Base-by-base conservation (phyloP, 768 basidiomycete genomes). In the Lactarius akahatsu region DNA sequence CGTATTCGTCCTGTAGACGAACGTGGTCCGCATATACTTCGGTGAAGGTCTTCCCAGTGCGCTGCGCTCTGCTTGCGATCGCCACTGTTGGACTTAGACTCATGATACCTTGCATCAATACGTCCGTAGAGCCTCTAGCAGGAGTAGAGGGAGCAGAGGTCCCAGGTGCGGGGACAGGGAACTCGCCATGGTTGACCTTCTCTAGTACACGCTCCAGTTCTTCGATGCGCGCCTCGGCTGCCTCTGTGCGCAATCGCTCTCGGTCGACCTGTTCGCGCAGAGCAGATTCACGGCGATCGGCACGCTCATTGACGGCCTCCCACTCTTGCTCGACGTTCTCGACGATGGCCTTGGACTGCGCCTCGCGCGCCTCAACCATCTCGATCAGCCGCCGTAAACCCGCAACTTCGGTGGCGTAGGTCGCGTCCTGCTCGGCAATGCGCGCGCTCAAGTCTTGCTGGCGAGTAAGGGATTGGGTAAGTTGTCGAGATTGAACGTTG, bases 11-110 rank as follows among this genome's bases (percentile, higher is more conserved):
- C 74, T 97, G 90, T 47, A 96, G 82, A 62, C 86, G 84, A 41
- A 96, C 87, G 70, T 93, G 93, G 73, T 97, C 94, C 18, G 91
- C 84, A 74, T 97, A 98, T 26, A 98, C 89, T 73, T 97, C 92
- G 0, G 96, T 96, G 78, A 96, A 96, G 1, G 91, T 91, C 81
- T 91, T 92, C 34, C 92, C 93, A 32, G 81, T 85, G 75, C 85
- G 87, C 78, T 95, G 94, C 26, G 89, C 85, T 68, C 82, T 86
- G 77, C 88, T 88, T 8, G 89, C 93, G 80, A 96, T 86, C 4
- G 90, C 89, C 15, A 96, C 91, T 0, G 95, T 92, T 1, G 96
- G 94, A 73, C 92, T 94, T 20, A 95, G 78, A 54, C 87, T 85
- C 73, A 90, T 78, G 78, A 88, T 84, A 10, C 82, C 81, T 45